Base-by-base conservation (phyloP, 495 filamentous ascomycete genomes). In the Terfezia claveryi region DNA sequence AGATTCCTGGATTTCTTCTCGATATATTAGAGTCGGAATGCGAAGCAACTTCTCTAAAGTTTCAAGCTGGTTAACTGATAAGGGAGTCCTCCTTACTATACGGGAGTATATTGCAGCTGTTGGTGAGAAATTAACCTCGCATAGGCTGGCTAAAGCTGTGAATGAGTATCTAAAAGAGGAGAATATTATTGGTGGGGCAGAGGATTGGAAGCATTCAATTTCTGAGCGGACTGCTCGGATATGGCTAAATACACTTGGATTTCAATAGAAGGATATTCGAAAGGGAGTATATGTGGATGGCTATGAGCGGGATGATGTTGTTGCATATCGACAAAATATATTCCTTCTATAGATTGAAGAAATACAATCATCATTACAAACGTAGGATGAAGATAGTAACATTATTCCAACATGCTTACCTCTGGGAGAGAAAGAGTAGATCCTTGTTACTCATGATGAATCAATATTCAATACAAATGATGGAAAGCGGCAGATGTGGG, bases 391-490 rank as follows among this genome's bases (percentile, higher is more conserved):
- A 23, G 55, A 59, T 50, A 37, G 49, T 0, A 53, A 11, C 8
- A 52, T 54, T 54, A 16, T n/a, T 4, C 27, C 27, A 32, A 2
- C 4, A 32, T 32, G 4, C 4, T 32, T 32, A 32, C 11, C 50
- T 10, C 5, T 2, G 44, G 44, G 3, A 6, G 4, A 6, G n/a
- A 32, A 32, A 32, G 44, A 49, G 14, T 3, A 49, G 44, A 49
- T 49, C 20, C 20, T 49, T 14, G 44, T 5, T 16, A 53, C 17
- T 8, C 54, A 59, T 37, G 38, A 56, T 49, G 37, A 59, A n/a
- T 59, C 54, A 5, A 56, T 38, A 16, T 57, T 59, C 23, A 59
- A 56, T 49, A 17, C 54, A 4, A 53, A 57, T 38, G 57, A 56
- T 49, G 10, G 54, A 16, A 56, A 56, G 32, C 0, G 55, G 10